Evolutionary conservation across 75 land plant species (phyloP).

Genomic region (Pseudotsuga menziesii): DNA sequence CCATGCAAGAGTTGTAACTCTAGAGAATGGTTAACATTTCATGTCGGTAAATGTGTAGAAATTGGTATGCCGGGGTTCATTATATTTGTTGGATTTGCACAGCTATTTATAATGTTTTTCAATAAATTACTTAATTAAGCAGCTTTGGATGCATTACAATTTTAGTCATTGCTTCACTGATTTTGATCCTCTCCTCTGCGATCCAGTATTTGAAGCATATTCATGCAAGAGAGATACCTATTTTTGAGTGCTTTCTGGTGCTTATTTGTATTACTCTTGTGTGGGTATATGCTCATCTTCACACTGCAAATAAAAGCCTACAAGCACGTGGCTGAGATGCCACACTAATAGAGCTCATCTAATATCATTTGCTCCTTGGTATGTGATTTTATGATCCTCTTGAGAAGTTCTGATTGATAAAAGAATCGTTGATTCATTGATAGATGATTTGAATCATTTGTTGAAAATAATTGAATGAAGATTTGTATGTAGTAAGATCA

Average conservation of each 20-base stretch:
- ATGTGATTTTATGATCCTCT: too few relatives aligned
- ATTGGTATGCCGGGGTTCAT: slow-evolving; percentile 41
- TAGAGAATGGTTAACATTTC: too few relatives aligned
- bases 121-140: too few relatives aligned
- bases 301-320: slow-evolving; percentile 95
- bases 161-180: neutral
- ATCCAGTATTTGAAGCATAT: slow-evolving; percentile 77
- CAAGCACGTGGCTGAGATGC: slow-evolving; percentile 65
- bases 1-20: too few relatives aligned
- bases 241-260: slow-evolving; percentile 87
- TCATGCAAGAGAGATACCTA: slow-evolving; percentile 37
- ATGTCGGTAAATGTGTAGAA: too few relatives aligned
- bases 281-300: slow-evolving; percentile 88
- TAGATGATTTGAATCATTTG: too few relatives aligned
- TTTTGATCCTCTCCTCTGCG: neutral
- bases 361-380: slow-evolving; percentile 92
- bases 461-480: too few relatives aligned
- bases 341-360: slow-evolving; percentile 73
- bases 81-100: slow-evolving; percentile 30
- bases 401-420: too few relatives aligned
- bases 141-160: too few relatives aligned
- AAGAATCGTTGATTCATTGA: too few relatives aligned
- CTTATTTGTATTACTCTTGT: slow-evolving; percentile 50
- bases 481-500: too few relatives aligned
- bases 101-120: slow-evolving; percentile 30